Evolutionary conservation across 495 filamentous ascomycete species (phyloP), one percentile per base, ranked within the genome.

Genomic region (Darksidea phi): DNA sequence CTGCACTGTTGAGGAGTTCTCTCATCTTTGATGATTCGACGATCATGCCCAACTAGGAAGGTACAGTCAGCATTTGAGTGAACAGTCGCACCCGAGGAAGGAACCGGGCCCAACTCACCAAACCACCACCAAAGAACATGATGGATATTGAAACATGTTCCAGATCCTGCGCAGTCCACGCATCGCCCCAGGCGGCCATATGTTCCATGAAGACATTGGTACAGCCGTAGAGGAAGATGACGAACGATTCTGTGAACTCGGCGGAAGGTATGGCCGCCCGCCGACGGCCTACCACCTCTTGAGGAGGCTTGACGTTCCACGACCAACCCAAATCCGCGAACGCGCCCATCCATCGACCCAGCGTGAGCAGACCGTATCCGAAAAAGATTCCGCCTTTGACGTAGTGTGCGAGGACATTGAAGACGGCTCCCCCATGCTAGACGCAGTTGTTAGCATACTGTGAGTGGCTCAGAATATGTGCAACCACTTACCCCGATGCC

Each of bases 361-460:
- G 82, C 0, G 90, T 94, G 25, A 97, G 73, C 12, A 96, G 70
- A 17, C 94, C 94, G 59, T 96, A 91, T 87, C 90, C 90, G 74
- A 97, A 89, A 76, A 98, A 98, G 57, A 97, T 89, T n/a, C 90
- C 90, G 53, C 93, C 94, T 71, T 97, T 98, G 72, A 97, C 88
- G 74, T 89, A 95, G 73, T 97, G 94, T 32, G 94, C 93, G 36
- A 96, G 78, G 5, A 91, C 90, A 67, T 87, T 92, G 79, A 96
- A 94, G 48, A 95, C 74, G 20, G 79, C 76, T 34, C 70, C 68
- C 11, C 77, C 82, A 67, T 83, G 80, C 83, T 86, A 63, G 23
- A 21, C 50, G 56, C 21, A 17, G 20, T 26, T 12, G 38, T 67
- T 49, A 61, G 60, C 38, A 45, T n/a, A 36, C 15, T 2, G 11